These are phyloP conservation scores for Setaria italica DNA, from an alignment of 202 grass and related monocot genomes.

Conservation along the genomic window DNA sequence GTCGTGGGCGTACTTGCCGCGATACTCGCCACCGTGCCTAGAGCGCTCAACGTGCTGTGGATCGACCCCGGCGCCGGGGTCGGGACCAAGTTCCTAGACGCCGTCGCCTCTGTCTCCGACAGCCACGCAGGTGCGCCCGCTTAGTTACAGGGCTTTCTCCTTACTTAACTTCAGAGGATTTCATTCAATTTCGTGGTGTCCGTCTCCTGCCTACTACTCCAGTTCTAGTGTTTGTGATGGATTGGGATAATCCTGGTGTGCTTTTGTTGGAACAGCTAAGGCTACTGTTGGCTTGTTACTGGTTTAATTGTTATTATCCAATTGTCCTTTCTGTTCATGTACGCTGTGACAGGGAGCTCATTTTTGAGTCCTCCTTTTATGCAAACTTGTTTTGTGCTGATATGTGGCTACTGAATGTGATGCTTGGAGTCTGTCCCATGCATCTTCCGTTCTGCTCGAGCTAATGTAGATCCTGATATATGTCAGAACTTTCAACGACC, in stretches of 20 bases:
- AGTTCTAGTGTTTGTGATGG: not conserved
- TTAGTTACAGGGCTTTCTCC: not conserved
- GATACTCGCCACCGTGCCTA: constrained; percentile 67
- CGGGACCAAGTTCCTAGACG: constrained; percentile 70
- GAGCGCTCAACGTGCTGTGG: constrained; percentile 83
- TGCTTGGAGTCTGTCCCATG: not conserved
- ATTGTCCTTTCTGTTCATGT: not conserved
- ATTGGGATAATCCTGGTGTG: not conserved
- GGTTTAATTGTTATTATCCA: not conserved
- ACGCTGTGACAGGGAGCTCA: not conserved
- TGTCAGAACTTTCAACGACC: not conserved
- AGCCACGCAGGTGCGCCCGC: constrained; percentile 72
- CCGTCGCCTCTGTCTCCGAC: constrained; percentile 71
- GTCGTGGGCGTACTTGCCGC: constrained; percentile 84
- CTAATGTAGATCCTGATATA: not conserved
- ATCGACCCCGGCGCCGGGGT: constrained; percentile 77
- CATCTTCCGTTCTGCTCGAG: not conserved
- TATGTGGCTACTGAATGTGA: not conserved
- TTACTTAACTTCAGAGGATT: not conserved
- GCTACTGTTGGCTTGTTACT: not conserved
- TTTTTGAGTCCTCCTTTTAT: not conserved
- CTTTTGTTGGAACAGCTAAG: not conserved
- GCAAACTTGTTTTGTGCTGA: not conserved
- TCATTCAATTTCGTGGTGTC: not conserved
- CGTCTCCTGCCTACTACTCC: not conserved